Evolutionary conservation across 73 alveolate species (phyloP).

Genomic region (Tetrahymena borealis): DNA sequence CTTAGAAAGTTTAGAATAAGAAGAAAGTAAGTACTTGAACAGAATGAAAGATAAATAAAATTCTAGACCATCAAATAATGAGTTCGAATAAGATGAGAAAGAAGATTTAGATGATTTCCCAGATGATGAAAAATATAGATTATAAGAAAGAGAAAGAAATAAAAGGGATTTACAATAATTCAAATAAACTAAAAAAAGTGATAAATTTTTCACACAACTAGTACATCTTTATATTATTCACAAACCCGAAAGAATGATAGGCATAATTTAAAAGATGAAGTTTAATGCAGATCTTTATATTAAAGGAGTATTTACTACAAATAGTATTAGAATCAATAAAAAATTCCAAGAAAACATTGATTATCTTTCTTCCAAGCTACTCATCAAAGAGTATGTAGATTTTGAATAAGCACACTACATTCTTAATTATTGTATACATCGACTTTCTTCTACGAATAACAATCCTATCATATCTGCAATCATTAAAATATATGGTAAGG

Average conservation of each 20-base stretch:
- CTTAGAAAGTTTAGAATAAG: background rate
- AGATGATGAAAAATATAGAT: too few relatives aligned
- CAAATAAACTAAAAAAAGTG: too few relatives aligned
- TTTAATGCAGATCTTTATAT: background rate
- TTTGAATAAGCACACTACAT: background rate
- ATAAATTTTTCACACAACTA: too few relatives aligned
- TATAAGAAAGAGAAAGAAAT: too few relatives aligned
- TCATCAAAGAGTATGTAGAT: background rate
- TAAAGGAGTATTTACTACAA: background rate
- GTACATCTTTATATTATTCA: too few relatives aligned
- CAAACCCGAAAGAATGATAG: background rate
- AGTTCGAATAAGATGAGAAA: too few relatives aligned
- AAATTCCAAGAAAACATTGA: background rate
- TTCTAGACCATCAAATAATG: too few relatives aligned
- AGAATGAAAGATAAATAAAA: too few relatives aligned
- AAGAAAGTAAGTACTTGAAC: too few relatives aligned
- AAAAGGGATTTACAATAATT: too few relatives aligned
- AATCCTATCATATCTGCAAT: background rate
- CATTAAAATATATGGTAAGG: background rate
- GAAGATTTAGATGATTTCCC: too few relatives aligned
- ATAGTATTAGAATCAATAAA: background rate
- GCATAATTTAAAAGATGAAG: background rate
- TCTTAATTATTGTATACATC: background rate
- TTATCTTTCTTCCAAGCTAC: background rate
- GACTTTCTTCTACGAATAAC: background rate